Conservation (phyloP, 176 grass and related monocot species). For the Hsuehochloa calcarea region DNA sequence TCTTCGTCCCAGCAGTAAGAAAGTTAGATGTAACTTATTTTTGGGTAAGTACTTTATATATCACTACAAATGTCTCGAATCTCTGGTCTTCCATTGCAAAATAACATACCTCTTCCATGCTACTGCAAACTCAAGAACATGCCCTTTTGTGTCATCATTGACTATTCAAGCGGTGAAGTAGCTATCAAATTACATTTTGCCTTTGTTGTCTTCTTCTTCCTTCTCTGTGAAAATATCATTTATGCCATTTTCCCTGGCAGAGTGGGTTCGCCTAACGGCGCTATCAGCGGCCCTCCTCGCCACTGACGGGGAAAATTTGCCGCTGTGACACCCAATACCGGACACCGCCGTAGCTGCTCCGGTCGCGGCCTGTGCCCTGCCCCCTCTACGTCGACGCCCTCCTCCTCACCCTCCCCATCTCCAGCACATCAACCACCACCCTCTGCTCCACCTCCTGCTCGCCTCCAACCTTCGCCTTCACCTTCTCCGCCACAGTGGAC, state of each 20-base stretch:
- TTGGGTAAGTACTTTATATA: too few species aligned
- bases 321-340: constrained; percentile 44
- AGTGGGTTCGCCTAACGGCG: constrained; percentile 31
- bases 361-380: background rate
- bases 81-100: too few species aligned
- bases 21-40: background rate
- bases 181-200: too few species aligned
- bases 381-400: constrained; percentile 1
- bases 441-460: constrained; percentile 3
- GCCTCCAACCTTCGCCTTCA: background rate
- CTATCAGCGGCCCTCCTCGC: constrained; percentile 36
- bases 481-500: background rate
- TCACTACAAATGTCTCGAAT: too few species aligned
- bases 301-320: constrained; percentile 41
- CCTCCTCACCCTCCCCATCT: background rate
- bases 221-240: too few species aligned
- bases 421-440: background rate
- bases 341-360: constrained; percentile 8
- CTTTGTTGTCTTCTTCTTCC: too few species aligned
- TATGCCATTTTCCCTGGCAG: constrained; percentile 18
- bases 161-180: too few species aligned
- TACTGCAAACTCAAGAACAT: too few species aligned
- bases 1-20: background rate
- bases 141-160: too few species aligned
- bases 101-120: too few species aligned